Percentiles rank a stretch among this genome's conserved stretches.
Evolutionary conservation across 176 grass and related monocot genomes (phyloP).

Genomic region (Carex littledalei): DNA sequence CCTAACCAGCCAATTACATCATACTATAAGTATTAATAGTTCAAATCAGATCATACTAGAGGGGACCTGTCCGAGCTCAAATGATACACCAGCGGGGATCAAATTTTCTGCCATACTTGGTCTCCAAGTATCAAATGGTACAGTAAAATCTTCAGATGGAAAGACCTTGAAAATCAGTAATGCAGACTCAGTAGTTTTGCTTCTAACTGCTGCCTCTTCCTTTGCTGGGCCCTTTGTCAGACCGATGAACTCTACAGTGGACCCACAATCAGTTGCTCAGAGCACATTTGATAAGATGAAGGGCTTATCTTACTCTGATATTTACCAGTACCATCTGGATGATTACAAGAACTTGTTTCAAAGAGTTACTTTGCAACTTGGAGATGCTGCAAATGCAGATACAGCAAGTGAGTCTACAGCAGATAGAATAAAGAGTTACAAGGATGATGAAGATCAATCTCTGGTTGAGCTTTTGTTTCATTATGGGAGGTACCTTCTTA

Average conservation of each 20-base stretch:
- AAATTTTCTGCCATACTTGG: conserved; percentile 71
- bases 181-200: conserved; percentile 73
- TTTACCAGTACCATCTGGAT: conserved; percentile 57
- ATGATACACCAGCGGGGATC: conserved; percentile 44
- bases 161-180: conserved; percentile 60
- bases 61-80: conserved; percentile 58
- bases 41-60: conserved; percentile 69
- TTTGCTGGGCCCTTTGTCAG: conserved; percentile 66
- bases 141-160: neutral
- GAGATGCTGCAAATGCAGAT: conserved; percentile 31
- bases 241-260: conserved; percentile 60
- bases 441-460: conserved; percentile 74
- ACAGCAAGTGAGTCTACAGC: conserved; percentile 42
- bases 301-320: conserved; percentile 61
- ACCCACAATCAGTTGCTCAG: conserved; percentile 37
- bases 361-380: conserved; percentile 69
- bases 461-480: conserved; percentile 86
- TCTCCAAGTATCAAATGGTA: conserved; percentile 38
- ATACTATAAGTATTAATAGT: conserved; percentile 39
- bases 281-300: conserved; percentile 40
- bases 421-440: conserved; percentile 67
- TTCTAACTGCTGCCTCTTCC: conserved; percentile 67
- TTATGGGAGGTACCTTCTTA: conserved; percentile 85
- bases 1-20: conserved; percentile 44
- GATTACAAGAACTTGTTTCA: conserved; percentile 89